Evolutionary conservation across 495 filamentous ascomycete genomes (phyloP).

Genomic region (Neohortaea acidophila): DNA sequence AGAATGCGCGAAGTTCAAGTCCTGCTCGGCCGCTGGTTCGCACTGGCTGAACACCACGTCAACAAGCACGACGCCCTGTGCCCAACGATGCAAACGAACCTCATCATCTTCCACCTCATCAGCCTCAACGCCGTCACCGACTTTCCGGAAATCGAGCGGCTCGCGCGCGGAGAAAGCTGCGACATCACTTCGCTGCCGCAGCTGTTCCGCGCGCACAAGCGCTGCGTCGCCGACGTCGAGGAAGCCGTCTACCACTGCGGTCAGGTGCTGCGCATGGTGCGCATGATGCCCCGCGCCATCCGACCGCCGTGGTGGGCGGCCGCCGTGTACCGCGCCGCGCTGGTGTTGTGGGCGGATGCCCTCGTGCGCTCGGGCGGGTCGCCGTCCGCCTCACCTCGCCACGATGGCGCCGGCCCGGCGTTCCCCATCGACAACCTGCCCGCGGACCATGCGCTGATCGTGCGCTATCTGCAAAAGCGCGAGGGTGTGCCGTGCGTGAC

Average conservation of each 20-base stretch:
- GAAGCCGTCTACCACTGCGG: constrained; percentile 46
- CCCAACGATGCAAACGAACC: constrained; percentile 35
- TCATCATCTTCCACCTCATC: constrained; percentile 51
- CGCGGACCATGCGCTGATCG: constrained; percentile 25
- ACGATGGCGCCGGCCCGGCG: constrained; percentile 15
- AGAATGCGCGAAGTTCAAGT: constrained; percentile 40
- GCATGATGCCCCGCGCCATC: constrained; percentile 25
- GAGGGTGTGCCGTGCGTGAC: constrained; percentile 28
- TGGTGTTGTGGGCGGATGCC: constrained; percentile 28
- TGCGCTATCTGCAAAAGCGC: constrained; percentile 26
- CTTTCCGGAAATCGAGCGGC: constrained; percentile 43
- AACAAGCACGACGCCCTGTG: constrained; percentile 26
- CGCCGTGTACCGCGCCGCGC: constrained; percentile 27
- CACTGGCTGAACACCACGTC: constrained; percentile 31
- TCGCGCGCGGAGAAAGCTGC: constrained; percentile 38
- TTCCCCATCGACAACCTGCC: constrained; percentile 26
- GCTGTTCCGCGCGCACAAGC: constrained; percentile 32
- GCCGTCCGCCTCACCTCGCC: constrained; percentile 11
- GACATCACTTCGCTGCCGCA: constrained; percentile 34
- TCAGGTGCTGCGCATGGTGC: constrained; percentile 39
- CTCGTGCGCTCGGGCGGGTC: constrained; percentile 21
- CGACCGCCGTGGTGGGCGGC: constrained; percentile 31
- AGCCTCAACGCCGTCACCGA: constrained; percentile 43
- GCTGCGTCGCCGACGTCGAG: constrained; percentile 38
- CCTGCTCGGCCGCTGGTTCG: constrained; percentile 43